Evolutionary conservation across 139 green algal species (phyloP), one percentile per base, ranked within the genome.

Genomic region (Micromonas commoda): DNA sequence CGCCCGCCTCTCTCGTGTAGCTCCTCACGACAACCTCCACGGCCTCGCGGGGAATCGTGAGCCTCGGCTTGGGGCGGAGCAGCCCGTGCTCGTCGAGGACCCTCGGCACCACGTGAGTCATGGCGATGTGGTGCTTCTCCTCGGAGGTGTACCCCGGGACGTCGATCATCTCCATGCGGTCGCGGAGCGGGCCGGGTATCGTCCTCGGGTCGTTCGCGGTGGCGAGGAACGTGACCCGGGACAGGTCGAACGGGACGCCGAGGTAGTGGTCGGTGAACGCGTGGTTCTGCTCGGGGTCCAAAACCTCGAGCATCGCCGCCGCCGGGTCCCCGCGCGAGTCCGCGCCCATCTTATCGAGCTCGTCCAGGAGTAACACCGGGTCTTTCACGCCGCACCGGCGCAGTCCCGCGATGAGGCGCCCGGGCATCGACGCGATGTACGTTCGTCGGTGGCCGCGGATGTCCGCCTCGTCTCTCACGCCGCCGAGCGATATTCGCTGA

Each of bases 1-100:
- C 90, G 26, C 90, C 90, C 9, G 89, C 90, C 82, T 95, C 90
- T 2, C 86, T 81, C 3, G 90, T 95, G 82, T 95, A 90, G 31
- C 80, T 63, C 28, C 9, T 26, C 3, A 66, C 45, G 63, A 81
- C 37, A 26, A 54, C 3, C n/a, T 81, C 76, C 5, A 71, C 23
- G 32, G 87, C 38, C 24, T 77, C 35, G 4, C 28, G 23, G 33
- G 39, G 61, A 21, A 77, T 63, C 33, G 63, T 3, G 3, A 74
- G 52, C 64, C 34, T 16, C 67, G 61, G n/a, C 61, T 9, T 57
- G 45, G 45, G 9, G 45, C 16, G 61, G 9, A 31, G 61, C 6
- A 37, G 6, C 28, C 91, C 91, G 79, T 93, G 87, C 68, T 91
- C 83, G 26, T 74, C 23, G 9, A 93, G 84, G 53, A 87, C 54